A percentile compares a stretch with the other conserved stretches of the same genome.
phyloP scores from a whole-genome alignment of 768 basidiomycete species.

The Russula earlei region DNA sequence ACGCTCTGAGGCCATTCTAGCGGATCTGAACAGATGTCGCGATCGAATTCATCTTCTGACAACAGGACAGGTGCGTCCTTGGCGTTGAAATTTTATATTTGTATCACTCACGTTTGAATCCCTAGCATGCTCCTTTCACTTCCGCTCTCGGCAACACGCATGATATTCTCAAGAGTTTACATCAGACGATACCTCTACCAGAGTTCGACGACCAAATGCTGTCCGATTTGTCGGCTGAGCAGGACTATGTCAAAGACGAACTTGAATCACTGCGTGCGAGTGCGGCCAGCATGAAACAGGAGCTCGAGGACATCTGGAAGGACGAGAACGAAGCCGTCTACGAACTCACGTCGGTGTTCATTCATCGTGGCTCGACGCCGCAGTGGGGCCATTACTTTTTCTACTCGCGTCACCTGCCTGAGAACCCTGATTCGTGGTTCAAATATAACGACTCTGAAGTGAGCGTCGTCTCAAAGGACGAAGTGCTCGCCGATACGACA shows the following conservation, averaged over 20 bases:
- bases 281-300: constrained; percentile 47
- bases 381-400: constrained; percentile 95
- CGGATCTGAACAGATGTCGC: constrained; percentile 51
- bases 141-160: constrained; percentile 46
- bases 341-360: constrained; percentile 89
- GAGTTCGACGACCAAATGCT: constrained; percentile 56
- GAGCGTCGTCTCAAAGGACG: constrained; percentile 61
- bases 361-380: constrained; percentile 83
- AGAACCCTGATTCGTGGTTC: constrained; percentile 78
- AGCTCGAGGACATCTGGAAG: constrained; percentile 68
- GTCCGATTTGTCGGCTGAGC: constrained; percentile 43
- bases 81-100: background rate
- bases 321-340: constrained; percentile 61
- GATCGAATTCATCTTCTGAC: constrained; percentile 60
- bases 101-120: background rate
- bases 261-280: constrained; percentile 45
- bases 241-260: constrained; percentile 41
- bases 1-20: constrained; percentile 60
- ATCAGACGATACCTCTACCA: constrained; percentile 35
- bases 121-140: constrained; percentile 52
- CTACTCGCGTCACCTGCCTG: constrained; percentile 82
- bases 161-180: constrained; percentile 45
- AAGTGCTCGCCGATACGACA: constrained; percentile 86
- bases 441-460: constrained; percentile 95
- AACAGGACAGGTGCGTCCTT: constrained; percentile 53